Evolutionary conservation across 768 basidiomycete genomes (phyloP), one percentile per base, ranked within the genome.

Genomic region (Lyophyllum shimeji): DNA sequence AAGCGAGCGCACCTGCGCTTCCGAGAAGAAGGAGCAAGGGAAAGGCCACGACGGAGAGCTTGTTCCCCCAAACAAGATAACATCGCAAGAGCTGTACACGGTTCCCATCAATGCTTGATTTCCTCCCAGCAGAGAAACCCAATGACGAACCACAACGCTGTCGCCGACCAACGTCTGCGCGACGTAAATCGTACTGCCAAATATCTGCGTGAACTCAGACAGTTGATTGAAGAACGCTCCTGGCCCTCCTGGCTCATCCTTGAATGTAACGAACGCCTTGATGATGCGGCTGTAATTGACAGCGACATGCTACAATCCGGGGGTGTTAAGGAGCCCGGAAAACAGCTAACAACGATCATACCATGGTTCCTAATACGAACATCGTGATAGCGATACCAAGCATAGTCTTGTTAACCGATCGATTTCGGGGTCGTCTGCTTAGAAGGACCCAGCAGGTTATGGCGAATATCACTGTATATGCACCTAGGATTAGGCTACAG

Each of bases 81-180:
- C 56, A 57, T 17, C 56, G 44, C 12, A 57, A 51, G 5, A 52
- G 50, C 56, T 57, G 20, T 9, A 37, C 15, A 37, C 15, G 3
- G 15, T 21, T 33, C n/a, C 24, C 27, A n/a, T 18, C 18, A 23
- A 29, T 37, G 21, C 17, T 12, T n/a, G 17, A n/a, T 15, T 15
- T 23, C 9, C 21, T 52, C 39, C 2, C 23, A 27, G 29, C 46
- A n/a, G n/a, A 43, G 29, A 13, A 6, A 15, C 29, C 15, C 11
- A 34, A 33, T 21, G 25, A 63, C 69, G 12, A 55, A 74, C 72
- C 56, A 71, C 68, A 23, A 74, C 69, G 18, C 65, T 63, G 53
- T 76, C 76, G 17, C 74, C 76, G 1, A 75, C 61, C 24, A 76
- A 59, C 4, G 74, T 76, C 58, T 76, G 76, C 1, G 64, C 58